Evolutionary conservation across 2,329 filamentous ascomycete species (phyloP), one percentile per base, ranked within the genome.

Genomic region (Alternaria sp.): DNA sequence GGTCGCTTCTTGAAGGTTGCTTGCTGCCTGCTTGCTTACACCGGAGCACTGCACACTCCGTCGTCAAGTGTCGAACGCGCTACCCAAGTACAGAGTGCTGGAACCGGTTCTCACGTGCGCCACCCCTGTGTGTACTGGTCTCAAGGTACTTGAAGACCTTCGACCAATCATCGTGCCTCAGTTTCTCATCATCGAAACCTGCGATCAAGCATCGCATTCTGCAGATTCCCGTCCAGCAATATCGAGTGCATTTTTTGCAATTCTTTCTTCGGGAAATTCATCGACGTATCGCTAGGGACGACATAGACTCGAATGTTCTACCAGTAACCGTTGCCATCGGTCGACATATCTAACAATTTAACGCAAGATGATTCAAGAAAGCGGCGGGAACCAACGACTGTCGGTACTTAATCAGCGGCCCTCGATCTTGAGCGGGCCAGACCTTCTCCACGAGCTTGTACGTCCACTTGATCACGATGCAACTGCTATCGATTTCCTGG

Each of bases 361-460:
- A 43, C 60, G 21, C 69, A 67, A 73, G 52, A 79, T 79, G 77
- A 61, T 70, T 47, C 66, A 69, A 59, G 49, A 59, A 40, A 59
- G 49, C 51, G 57, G 59, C 61, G 17, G 10, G 23, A 56, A 43
- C 51, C 50, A 46, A 21, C 12, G 59, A 43, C 62, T 77, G n/a
- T 79, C 77, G 11, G 73, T 90, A 68, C 76, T 88, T 57, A 91
- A 92, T 75, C 79, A 83, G 45, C 75, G 81, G 28, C 88, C 89
- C 28, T 74, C 72, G 49, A 72, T 77, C 32, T 73, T 90, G 13
- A 75, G 83, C 23, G 90, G 90, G 11, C 86, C 88, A 19, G 68
- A 75, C 30, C 78, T 89, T 17, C 83, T 91, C 19, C 89, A 91
- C 76, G 79, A 91, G 10, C 84, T 97, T 8, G 86, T 96, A 52